Evolutionary conservation across 495 filamentous ascomycete genomes (phyloP).

Genomic region (Darksidea phi): DNA sequence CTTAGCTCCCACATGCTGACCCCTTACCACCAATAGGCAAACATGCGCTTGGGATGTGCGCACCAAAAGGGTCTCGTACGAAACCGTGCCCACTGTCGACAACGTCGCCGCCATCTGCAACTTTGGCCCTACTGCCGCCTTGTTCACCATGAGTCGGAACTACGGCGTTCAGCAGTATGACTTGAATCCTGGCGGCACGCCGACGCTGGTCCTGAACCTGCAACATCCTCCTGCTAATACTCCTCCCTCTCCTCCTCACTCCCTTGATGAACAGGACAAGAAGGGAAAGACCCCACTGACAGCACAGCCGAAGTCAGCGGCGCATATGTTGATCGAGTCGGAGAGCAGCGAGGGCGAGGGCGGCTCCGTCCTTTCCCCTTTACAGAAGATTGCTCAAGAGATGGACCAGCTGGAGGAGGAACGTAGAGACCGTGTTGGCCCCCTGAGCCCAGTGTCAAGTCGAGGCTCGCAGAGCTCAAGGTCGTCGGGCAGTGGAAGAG

Average conservation of each 20-base stretch:
- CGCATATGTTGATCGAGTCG: slow-evolving; percentile 51
- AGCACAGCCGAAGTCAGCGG: slow-evolving; percentile 20
- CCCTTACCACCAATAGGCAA: slow-evolving; percentile 58
- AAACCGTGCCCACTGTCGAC: slow-evolving; percentile 80
- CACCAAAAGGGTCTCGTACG: slow-evolving; percentile 90
- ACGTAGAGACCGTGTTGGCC: slow-evolving; percentile 46
- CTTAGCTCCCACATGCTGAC: slow-evolving; percentile 31
- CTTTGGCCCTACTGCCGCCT: slow-evolving; percentile 83
- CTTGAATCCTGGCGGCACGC: slow-evolving; percentile 61
- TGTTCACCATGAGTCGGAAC: slow-evolving; percentile 88
- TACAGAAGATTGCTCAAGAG: slow-evolving; percentile 63
- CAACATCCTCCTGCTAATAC: slow-evolving; percentile 75
- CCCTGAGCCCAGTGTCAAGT: slow-evolving; percentile 46
- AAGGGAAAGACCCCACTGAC: slow-evolving; percentile 40
- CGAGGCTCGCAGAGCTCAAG: slow-evolving; percentile 47
- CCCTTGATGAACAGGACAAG: slow-evolving; percentile 61
- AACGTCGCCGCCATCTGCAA: slow-evolving; percentile 77
- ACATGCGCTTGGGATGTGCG: slow-evolving; percentile 94
- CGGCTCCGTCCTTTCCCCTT: slow-evolving; percentile 55
- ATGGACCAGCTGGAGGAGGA: slow-evolving; percentile 58
- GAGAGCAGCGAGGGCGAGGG: slow-evolving; percentile 63
- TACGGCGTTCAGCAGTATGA: slow-evolving; percentile 93
- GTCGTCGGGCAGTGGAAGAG: slow-evolving; percentile 44
- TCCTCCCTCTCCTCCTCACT: slow-evolving; percentile 75
- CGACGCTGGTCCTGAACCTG: slow-evolving; percentile 75